phyloP scores from a whole-genome alignment of 768 basidiomycete species.

The Chlorophyllum brunneum region DNA sequence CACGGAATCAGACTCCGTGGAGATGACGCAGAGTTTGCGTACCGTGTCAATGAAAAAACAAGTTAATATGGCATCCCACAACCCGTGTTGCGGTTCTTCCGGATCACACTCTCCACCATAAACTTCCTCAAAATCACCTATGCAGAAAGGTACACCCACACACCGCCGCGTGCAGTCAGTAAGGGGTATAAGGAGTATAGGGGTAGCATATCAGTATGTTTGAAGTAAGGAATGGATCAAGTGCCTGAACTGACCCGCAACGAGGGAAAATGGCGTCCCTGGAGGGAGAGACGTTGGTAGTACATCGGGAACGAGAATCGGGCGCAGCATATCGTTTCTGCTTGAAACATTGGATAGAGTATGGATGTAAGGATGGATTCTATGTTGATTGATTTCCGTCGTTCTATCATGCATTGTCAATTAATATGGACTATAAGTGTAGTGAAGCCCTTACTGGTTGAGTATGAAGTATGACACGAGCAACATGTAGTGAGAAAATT shows the following conservation, averaged over 20 bases:
- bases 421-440: not conserved
- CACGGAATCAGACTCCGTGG: not conserved
- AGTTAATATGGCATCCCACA: conserved; percentile 88
- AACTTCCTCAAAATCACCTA: conserved; percentile 91
- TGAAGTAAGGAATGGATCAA: too few species aligned
- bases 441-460: conserved; percentile 56
- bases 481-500: conserved; percentile 95
- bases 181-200: too few species aligned
- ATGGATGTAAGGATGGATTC: conserved; percentile 87
- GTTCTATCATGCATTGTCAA: conserved; percentile 42
- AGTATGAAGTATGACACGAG: conserved; percentile 85
- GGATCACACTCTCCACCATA: conserved; percentile 61
- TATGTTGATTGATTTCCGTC: conserved; percentile 59
- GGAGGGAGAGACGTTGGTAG: conserved; percentile 67
- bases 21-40: conserved; percentile 17
- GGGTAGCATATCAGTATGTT: too few species aligned
- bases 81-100: conserved; percentile 64
- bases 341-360: conserved; percentile 81
- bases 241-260: conserved; percentile 58
- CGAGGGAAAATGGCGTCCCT: conserved; percentile 71
- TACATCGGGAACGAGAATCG: conserved; percentile 79
- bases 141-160: conserved; percentile 5
- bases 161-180: too few species aligned
- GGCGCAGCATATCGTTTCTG: conserved; percentile 56
- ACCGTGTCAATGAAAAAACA: conserved; percentile 99